Base-by-base conservation (phyloP, 1,284 basidiomycete genomes). In the Mycena citricolor region DNA sequence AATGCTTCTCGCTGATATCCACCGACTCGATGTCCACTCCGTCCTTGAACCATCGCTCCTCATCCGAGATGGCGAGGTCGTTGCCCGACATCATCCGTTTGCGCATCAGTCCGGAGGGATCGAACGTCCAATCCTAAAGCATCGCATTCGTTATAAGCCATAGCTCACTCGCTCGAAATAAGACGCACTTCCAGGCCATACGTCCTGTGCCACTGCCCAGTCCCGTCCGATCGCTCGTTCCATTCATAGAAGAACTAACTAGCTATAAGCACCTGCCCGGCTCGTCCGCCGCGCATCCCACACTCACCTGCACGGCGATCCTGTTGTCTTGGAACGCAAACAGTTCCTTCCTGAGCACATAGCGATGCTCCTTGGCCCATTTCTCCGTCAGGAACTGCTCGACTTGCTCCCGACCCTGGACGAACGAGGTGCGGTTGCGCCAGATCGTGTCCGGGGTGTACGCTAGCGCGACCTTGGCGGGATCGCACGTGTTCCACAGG, bases 171-270 rank as follows among this genome's bases (percentile, higher is more conserved):
- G 4, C 16, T 22, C 17, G 6, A n/a, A 26, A 13, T 16, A 11
- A 25, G 8, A 23, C 39, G 7, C 17, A 48, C 50, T 46, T 67
- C 77, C 12, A 81, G 62, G 1, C 80, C 79, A 56, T 82, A 81
- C 32, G 70, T 73, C 19, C 80, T 61, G 47, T 66, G 74, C 78
- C 79, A 81, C 51, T 74, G 67, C 24, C 67, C 68, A 12, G 58
- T 55, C 8, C 57, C 65, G 39, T 68, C 66, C 17, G 55, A 36
- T 45, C 61, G 61, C 12, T 71, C 67, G 45, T 62, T 72, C 61
- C 71, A 79, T 58, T 83, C 80, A 59, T 82, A 82, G 68, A 76
- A 82, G 61, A 81, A 82, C 65, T 81, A 24, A 19, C 10, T 8
- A 24, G 41, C 23, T 11, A n/a, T 31, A 29, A 24, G 30, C 5